Evolutionary conservation across 2,329 filamentous ascomycete genomes (phyloP), one percentile per base, ranked within the genome.

Genomic region (Nemania bipapillata): DNA sequence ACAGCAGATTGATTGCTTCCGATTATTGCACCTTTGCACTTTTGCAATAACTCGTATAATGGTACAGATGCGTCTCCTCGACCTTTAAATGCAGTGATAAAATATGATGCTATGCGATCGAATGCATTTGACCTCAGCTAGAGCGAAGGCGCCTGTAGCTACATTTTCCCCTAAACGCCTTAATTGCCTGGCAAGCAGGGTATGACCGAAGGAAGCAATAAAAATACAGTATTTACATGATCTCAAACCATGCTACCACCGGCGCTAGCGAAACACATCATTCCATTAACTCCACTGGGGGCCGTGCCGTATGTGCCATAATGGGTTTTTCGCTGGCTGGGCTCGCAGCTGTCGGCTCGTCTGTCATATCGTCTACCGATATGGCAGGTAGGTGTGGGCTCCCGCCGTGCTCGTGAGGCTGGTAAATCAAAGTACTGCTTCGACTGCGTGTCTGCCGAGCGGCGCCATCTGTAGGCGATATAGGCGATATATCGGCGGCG

Each of bases 341-440:
- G 60, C 73, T 77, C 70, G 84, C 75, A 49, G 80, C 80, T 32
- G 81, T 80, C 1, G 84, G 84, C 69, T 83, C 85, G 70, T 88
- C 86, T 15, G 89, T 90, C 83, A 89, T 88, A 76, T 91, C 89
- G 74, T 91, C 88, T 12, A 91, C 89, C 42, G 87, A 86, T 69
- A 91, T 90, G 42, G 87, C 88, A 2, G 90, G 90, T 74, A 91
- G 79, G 55, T 85, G 82, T 4, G 87, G 85, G 77, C 83, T 86
- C 65, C 79, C 81, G 22, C 85, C 85, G 71, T 87, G 83, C 70
- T 86, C 84, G n/a, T 82, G 81, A 0, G 89, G 89, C 74, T 87
- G 84, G 81, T 89, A 91, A 75, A 92, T 88, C 60, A 91, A 83
- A 0, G 89, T 91, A 45, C 86, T 89, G 79, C 88, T 90, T 67